These are phyloP conservation scores for Lablab purpureus DNA, from an alignment of 306 rosid genomes.

Conservation along the genomic window DNA sequence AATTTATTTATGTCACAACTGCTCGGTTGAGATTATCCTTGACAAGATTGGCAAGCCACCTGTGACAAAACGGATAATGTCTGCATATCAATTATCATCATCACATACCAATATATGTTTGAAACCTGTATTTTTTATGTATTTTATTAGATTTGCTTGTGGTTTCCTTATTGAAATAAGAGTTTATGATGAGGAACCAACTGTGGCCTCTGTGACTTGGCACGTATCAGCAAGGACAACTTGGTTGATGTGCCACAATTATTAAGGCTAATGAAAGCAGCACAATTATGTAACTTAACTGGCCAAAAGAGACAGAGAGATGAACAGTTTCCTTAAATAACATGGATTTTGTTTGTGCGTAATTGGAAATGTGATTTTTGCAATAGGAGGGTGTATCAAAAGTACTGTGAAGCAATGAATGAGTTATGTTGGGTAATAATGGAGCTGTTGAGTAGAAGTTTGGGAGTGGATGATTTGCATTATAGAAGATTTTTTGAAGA, in stretches of 20 bases:
- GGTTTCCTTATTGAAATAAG: too few relatives aligned
- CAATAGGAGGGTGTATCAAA: slow-evolving; percentile 67
- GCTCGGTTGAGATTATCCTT: background rate
- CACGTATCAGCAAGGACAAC: background rate
- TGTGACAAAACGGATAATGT: background rate
- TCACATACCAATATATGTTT: background rate
- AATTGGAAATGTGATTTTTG: background rate
- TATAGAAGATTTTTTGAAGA: slow-evolving; percentile 68
- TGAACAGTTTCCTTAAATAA: background rate
- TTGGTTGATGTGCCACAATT: background rate
- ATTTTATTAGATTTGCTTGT: too few relatives aligned
- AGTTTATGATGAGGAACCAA: too few relatives aligned
- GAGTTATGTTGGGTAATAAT: slow-evolving; percentile 54
- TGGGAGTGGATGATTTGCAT: slow-evolving; percentile 64
- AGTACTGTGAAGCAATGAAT: slow-evolving; percentile 76
- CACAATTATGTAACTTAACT: background rate
- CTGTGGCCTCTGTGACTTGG: too few relatives aligned
- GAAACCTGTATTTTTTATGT: background rate
- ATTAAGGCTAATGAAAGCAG: background rate
- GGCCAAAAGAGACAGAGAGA: background rate
- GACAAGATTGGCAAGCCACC: background rate
- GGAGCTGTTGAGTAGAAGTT: slow-evolving; percentile 76
- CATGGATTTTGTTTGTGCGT: background rate
- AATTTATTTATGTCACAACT: background rate
- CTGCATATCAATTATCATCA: background rate